Evolutionary conservation across 1,284 basidiomycete species (phyloP).

Genomic region (Malassezia pachydermatis): DNA sequence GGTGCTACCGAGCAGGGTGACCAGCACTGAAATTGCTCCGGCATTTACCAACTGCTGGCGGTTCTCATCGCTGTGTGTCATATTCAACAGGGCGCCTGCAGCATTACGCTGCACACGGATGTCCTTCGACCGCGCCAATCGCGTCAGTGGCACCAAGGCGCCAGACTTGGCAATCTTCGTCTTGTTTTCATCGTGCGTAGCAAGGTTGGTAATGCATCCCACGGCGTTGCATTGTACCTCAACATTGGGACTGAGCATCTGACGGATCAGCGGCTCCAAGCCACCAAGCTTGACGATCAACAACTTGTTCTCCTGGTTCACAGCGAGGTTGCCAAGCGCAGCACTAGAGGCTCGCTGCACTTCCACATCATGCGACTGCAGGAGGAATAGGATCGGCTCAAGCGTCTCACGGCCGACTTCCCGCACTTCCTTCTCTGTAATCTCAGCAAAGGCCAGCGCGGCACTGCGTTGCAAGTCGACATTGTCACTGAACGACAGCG

Average conservation of each 20-base stretch:
- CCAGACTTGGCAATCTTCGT: slow-evolving; percentile 99
- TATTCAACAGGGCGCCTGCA: slow-evolving; percentile 92
- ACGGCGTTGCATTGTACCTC: slow-evolving; percentile 99
- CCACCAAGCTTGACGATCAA: slow-evolving; percentile 97
- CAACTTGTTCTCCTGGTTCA: slow-evolving; percentile 98
- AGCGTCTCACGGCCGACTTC: slow-evolving; percentile 93
- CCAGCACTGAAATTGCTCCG: slow-evolving; percentile 93
- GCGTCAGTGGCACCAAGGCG: slow-evolving; percentile 87
- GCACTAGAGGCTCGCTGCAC: slow-evolving; percentile 96
- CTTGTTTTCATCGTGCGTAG: slow-evolving; percentile 99
- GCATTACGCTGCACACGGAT: slow-evolving; percentile 99
- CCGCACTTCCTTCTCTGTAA: slow-evolving; percentile 97
- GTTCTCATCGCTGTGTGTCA: slow-evolving; percentile 96
- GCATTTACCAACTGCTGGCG: slow-evolving; percentile 96
- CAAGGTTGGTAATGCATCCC: slow-evolving; percentile 96
- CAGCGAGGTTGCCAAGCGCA: slow-evolving; percentile 94
- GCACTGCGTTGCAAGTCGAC: slow-evolving; percentile 97
- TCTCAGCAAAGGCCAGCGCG: slow-evolving; percentile 95
- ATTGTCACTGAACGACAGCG: slow-evolving; percentile 96
- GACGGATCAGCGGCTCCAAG: slow-evolving; percentile 91
- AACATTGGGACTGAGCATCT: slow-evolving; percentile 98
- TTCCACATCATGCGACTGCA: slow-evolving; percentile 95
- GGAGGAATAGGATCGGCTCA: slow-evolving; percentile 92
- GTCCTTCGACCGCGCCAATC: slow-evolving; percentile 92
- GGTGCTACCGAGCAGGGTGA: slow-evolving; percentile 84